Conservation (phyloP, 257 asterid genomes). For the Solanum commersonii region DNA sequence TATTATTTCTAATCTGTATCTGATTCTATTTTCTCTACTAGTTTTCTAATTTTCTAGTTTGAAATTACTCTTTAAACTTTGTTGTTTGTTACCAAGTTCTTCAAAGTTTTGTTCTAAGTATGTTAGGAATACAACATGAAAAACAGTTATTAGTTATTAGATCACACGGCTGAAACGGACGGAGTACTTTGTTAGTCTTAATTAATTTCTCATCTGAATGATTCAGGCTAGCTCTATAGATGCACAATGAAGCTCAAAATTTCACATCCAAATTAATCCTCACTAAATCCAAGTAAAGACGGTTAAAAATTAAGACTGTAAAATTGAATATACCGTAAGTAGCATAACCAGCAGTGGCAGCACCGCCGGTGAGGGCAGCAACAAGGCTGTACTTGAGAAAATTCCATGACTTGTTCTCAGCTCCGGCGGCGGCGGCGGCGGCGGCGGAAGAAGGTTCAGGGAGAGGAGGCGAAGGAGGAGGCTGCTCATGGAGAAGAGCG, state of each 20-base stretch:
- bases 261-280: not conserved
- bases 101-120: too few species aligned
- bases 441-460: constrained; percentile 28
- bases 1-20: too few species aligned
- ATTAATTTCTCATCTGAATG: not conserved
- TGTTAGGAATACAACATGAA: too few species aligned
- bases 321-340: constrained; percentile 37
- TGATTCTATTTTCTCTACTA: too few species aligned
- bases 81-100: too few species aligned
- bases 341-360: constrained; percentile 60
- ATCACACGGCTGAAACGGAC: not conserved
- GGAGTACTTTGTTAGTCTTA: not conserved
- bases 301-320: not conserved
- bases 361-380: constrained; percentile 51
- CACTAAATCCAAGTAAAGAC: not conserved
- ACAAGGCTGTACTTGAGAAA: constrained; percentile 42
- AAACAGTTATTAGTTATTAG: not conserved
- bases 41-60: too few species aligned
- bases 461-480: constrained; percentile 26
- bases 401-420: constrained; percentile 42
- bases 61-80: too few species aligned
- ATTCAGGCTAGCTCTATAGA: not conserved
- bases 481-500: constrained; percentile 31
- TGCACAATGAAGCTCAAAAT: not conserved
- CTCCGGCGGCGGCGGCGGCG: constrained; percentile 25